Percentiles rank a stretch among this genome's conserved stretches.
These are phyloP conservation scores for Colletotrichum kahawae DNA, from an alignment of 2,329 filamentous ascomycete genomes.

Conservation along the genomic window DNA sequence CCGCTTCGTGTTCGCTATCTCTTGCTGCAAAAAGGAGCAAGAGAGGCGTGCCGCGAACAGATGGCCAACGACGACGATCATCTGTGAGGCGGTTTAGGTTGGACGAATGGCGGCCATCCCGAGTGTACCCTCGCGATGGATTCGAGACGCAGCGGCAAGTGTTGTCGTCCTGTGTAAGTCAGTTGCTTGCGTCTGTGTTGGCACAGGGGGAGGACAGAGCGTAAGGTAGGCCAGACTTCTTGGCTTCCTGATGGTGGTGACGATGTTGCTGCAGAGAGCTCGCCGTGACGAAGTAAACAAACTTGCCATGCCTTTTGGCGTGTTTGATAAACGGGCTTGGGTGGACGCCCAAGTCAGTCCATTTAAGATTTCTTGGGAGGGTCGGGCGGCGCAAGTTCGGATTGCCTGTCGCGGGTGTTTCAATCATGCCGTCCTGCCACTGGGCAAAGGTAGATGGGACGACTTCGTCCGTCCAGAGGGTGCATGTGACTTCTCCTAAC, in stretches of 20 bases:
- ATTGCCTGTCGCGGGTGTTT: background rate
- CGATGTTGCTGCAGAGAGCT: background rate
- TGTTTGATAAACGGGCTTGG: background rate
- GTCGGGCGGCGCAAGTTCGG: background rate
- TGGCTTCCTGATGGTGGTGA: background rate
- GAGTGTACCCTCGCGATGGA: background rate
- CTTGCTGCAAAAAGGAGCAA: background rate
- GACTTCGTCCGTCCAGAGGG: background rate
- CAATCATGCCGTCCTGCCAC: background rate
- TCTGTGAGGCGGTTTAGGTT: background rate
- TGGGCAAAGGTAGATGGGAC: background rate
- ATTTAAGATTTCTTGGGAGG: background rate
- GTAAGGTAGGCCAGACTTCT: background rate
- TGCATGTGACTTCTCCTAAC: background rate
- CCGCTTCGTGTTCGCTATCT: background rate
- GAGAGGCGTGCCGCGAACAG: background rate
- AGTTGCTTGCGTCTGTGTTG: background rate
- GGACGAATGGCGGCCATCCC: background rate
- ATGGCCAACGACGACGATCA: background rate
- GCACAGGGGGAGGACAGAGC: background rate
- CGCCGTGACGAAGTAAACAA: background rate
- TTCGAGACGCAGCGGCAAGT: background rate
- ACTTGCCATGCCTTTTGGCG: background rate
- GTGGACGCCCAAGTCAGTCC: background rate
- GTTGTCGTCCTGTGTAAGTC: background rate